Evolutionary conservation across 2,329 filamentous ascomycete species (phyloP).

Genomic region (Canariomyces notabilis): DNA sequence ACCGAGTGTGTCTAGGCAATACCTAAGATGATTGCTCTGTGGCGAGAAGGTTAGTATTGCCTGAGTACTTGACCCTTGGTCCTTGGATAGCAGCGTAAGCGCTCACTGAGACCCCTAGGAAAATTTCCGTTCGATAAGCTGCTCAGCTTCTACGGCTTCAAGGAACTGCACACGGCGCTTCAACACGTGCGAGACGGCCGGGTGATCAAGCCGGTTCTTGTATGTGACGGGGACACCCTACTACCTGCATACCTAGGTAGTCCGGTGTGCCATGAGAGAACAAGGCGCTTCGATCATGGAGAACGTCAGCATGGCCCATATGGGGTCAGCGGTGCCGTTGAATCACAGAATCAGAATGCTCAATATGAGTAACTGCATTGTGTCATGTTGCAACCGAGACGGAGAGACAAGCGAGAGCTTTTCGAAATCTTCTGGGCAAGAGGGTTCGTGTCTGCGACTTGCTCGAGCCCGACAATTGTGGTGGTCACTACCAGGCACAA

Average conservation of each 20-base stretch:
- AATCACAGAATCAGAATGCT: too few species aligned
- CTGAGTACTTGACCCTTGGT: not conserved
- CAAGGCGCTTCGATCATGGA: too few species aligned
- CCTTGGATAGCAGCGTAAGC: not conserved
- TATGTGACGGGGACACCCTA: not conserved
- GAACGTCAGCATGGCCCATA: too few species aligned
- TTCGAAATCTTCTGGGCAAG: too few species aligned
- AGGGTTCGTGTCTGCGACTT: too few species aligned
- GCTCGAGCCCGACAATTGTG: too few species aligned
- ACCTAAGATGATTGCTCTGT: slow-evolving; percentile 10
- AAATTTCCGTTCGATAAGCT: slow-evolving; percentile 14
- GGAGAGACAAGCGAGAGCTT: too few species aligned
- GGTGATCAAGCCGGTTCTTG: slow-evolving; percentile 10
- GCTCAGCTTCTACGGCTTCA: slow-evolving; percentile 10
- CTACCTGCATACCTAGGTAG: not conserved
- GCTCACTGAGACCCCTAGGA: not conserved
- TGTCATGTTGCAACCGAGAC: too few species aligned
- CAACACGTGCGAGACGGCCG: slow-evolving; percentile 5
- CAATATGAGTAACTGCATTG: too few species aligned
- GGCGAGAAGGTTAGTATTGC: slow-evolving; percentile 8
- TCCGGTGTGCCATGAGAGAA: too few species aligned
- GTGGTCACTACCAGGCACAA: too few species aligned
- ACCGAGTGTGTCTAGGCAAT: not conserved
- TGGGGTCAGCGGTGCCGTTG: too few species aligned
- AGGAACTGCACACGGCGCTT: slow-evolving; percentile 2